These are phyloP conservation scores for Pythium phragmitis DNA, from an alignment of 352 stramenopile species.

Conservation along the genomic window DNA sequence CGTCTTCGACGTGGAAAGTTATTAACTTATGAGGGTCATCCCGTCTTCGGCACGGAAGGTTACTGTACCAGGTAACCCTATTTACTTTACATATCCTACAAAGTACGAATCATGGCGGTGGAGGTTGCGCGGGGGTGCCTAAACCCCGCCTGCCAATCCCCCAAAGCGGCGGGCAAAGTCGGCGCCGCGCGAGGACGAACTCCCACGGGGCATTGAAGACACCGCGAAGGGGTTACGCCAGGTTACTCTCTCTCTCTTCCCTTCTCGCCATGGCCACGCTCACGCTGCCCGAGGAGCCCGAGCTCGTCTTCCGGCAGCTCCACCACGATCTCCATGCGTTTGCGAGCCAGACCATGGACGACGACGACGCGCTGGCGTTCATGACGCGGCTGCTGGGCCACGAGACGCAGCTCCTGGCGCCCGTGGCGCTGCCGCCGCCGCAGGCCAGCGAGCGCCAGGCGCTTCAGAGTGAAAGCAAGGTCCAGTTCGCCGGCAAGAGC, in stretches of 20 bases:
- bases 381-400: conserved; percentile 50
- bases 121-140: conserved; percentile 18
- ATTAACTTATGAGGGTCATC: no score
- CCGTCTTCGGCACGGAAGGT: no score
- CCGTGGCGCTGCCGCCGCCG: conserved; percentile 38
- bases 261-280: conserved; percentile 18
- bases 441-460: conserved; percentile 51
- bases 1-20: no score
- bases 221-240: neutral
- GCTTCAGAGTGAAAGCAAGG: conserved; percentile 56
- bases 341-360: conserved; percentile 61
- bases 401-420: conserved; percentile 42
- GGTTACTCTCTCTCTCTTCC: no score
- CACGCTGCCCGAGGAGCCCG: conserved; percentile 48
- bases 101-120: conserved; percentile 18
- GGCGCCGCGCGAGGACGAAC: no score
- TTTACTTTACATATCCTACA: conserved; percentile 1
- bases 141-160: conserved; percentile 20
- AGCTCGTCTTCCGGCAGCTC: conserved; percentile 69
- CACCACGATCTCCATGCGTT: conserved; percentile 72
- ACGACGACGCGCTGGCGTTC: conserved; percentile 57
- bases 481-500: conserved; percentile 57
- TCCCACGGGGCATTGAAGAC: neutral
- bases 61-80: conserved; percentile 7
- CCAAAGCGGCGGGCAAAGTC: neutral